Conservation (phyloP, 2,329 filamentous ascomycete species). For the Cucurbitaria berberidis region DNA sequence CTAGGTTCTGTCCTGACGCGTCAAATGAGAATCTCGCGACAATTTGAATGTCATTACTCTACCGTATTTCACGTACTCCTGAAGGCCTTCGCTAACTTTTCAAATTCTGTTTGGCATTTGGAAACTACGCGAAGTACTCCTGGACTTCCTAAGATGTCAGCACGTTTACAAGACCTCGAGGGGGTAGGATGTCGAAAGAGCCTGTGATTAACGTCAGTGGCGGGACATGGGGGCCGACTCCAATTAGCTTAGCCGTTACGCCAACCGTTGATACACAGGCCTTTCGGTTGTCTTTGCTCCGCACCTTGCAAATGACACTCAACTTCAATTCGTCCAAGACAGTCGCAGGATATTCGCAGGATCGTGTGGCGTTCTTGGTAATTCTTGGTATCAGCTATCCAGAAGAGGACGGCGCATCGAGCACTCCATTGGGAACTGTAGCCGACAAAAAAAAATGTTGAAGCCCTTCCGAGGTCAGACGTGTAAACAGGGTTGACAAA, state of each 20-base stretch:
- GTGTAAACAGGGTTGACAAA: neutral
- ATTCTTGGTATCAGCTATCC: slow-evolving; percentile 4
- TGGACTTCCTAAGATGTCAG: neutral
- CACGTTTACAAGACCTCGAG: neutral
- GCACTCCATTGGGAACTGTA: slow-evolving; percentile 15
- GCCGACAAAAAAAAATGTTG: slow-evolving; percentile 7
- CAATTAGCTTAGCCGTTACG: slow-evolving; percentile 9
- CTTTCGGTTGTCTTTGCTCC: slow-evolving; percentile 14
- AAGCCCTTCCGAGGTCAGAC: neutral
- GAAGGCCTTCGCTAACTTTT: too few species aligned
- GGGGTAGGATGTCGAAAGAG: slow-evolving; percentile 7
- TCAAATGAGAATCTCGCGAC: slow-evolving; percentile 7
- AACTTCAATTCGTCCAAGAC: slow-evolving; percentile 3
- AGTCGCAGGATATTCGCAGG: slow-evolving; percentile 7
- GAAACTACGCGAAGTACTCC: too few species aligned
- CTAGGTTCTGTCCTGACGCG: slow-evolving; percentile 8
- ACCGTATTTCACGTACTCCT: too few species aligned
- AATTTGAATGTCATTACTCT: neutral
- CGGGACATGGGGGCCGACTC: slow-evolving; percentile 10
- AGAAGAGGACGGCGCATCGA: slow-evolving; percentile 13
- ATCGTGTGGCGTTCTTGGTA: too few species aligned
- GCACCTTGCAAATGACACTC: slow-evolving; percentile 1
- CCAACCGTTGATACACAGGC: slow-evolving; percentile 12
- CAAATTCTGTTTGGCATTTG: too few species aligned
- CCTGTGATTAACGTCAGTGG: slow-evolving; percentile 22